phyloP scores from a whole-genome alignment of 2,329 filamentous ascomycete species.

The Penicillium frequentans region DNA sequence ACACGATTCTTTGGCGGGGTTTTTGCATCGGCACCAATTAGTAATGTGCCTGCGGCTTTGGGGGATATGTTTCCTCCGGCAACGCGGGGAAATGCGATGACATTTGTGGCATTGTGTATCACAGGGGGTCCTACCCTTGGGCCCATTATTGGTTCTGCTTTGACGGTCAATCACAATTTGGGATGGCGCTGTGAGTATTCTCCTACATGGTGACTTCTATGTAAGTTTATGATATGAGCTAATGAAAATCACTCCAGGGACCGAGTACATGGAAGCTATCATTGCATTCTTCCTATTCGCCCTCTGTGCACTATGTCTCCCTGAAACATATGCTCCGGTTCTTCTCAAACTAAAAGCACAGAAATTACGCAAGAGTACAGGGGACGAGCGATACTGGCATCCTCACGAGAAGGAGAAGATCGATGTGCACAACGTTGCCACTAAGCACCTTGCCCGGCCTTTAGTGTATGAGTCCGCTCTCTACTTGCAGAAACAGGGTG shows the following conservation, averaged over 20 bases:
- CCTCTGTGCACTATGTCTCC: constrained; percentile 22
- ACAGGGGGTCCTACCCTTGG: constrained; percentile 42
- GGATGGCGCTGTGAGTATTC: constrained; percentile 42
- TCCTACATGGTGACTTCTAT: background rate
- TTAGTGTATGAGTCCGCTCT: no score
- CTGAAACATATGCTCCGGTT: constrained; percentile 42
- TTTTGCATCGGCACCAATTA: constrained; percentile 46
- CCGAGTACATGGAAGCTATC: constrained; percentile 46
- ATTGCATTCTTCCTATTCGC: constrained; percentile 24
- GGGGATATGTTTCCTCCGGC: constrained; percentile 46
- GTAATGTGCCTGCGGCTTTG: constrained; percentile 45
- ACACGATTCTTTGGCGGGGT: constrained; percentile 48
- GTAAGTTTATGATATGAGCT: background rate
- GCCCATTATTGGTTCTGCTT: constrained; percentile 44
- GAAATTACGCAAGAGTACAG: constrained; percentile 38
- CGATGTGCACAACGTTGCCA: constrained; percentile 40
- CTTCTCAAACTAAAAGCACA: constrained; percentile 42
- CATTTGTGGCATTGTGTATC: constrained; percentile 30
- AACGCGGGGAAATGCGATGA: constrained; percentile 40
- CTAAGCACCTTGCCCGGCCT: constrained; percentile 45
- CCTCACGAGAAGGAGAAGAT: constrained; percentile 48
- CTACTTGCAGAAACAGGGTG: no score
- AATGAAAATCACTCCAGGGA: constrained; percentile 20
- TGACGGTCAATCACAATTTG: constrained; percentile 34
- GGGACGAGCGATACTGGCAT: constrained; percentile 43